phyloP scores from a whole-genome alignment of 345 rosid genomes.

The Salix exigua region DNA sequence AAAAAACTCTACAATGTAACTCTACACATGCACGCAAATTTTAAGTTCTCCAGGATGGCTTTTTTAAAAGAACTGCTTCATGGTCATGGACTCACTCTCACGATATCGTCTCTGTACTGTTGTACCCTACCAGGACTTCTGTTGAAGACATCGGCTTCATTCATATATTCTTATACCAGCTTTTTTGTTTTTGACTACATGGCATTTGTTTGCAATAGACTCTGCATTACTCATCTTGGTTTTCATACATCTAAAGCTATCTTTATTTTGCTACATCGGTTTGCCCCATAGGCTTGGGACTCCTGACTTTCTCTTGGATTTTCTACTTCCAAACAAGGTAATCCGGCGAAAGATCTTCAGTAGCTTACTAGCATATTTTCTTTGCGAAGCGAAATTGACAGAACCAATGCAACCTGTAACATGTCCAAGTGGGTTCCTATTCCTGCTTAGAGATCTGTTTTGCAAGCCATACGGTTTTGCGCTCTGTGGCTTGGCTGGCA shows the following conservation, averaged over 20 bases:
- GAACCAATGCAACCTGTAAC: slow-evolving; percentile 52
- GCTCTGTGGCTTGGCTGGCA: slow-evolving; percentile 23
- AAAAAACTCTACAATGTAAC: too few species aligned
- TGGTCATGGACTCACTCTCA: too few species aligned
- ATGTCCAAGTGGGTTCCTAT: slow-evolving; percentile 48
- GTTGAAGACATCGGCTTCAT: too few species aligned
- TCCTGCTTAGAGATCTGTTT: slow-evolving; percentile 44
- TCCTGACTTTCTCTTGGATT: slow-evolving; percentile 39
- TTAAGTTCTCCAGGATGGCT: neutral
- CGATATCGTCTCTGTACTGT: too few species aligned
- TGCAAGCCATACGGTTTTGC: slow-evolving; percentile 32
- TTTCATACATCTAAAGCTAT: slow-evolving; percentile 4
- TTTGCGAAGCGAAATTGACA: slow-evolving; percentile 51
- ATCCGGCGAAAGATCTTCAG: slow-evolving; percentile 35
- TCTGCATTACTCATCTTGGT: slow-evolving; percentile 10
- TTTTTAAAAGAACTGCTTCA: too few species aligned
- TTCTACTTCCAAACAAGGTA: slow-evolving; percentile 44
- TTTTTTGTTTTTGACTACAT: neutral
- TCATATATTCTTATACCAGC: too few species aligned
- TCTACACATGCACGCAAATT: too few species aligned
- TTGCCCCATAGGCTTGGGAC: slow-evolving; percentile 9
- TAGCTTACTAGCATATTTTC: slow-evolving; percentile 47
- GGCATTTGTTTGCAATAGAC: neutral
- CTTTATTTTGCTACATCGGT: slow-evolving; percentile 15
- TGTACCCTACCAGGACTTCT: too few species aligned